Evolutionary conservation across 805 yeast genomes (phyloP).

Genomic region (Saccharomycopsis selenospora): DNA sequence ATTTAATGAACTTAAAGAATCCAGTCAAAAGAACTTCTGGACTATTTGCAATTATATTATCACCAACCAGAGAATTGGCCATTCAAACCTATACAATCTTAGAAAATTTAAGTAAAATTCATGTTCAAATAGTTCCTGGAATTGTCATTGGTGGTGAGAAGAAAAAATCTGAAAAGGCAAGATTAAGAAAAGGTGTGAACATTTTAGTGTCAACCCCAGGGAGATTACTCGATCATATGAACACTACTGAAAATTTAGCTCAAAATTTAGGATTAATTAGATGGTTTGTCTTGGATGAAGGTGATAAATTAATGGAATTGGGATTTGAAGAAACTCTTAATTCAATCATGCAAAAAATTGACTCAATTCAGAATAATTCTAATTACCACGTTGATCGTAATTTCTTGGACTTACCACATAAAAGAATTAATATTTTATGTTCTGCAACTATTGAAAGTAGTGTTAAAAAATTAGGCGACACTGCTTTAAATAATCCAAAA

Average conservation of each 20-base stretch:
- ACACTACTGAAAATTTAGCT: constrained; percentile 73
- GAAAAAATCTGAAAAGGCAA: constrained; percentile 92
- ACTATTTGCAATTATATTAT: constrained; percentile 76
- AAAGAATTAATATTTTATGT: constrained; percentile 75
- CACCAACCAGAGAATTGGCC: constrained; percentile 95
- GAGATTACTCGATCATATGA: constrained; percentile 87
- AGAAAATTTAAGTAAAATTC: constrained; percentile 62
- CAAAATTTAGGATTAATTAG: constrained; percentile 56
- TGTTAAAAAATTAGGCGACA: constrained; percentile 74
- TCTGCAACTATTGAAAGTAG: constrained; percentile 88
- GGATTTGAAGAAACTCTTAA: constrained; percentile 94
- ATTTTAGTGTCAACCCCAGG: constrained; percentile 98
- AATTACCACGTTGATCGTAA: neutral
- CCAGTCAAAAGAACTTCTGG: constrained; percentile 60
- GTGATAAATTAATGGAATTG: constrained; percentile 89
- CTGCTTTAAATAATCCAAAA: constrained; percentile 67
- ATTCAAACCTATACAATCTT: constrained; percentile 80
- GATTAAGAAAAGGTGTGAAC: constrained; percentile 92
- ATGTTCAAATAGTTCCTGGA: constrained; percentile 90
- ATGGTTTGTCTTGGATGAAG: constrained; percentile 92
- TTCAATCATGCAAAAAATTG: constrained; percentile 58
- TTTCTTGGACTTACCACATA: constrained; percentile 45
- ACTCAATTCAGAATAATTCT: constrained; percentile 22
- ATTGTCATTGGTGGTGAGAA: constrained; percentile 97
- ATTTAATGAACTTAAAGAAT: constrained; percentile 50